Conservation (phyloP, 257 asterid species). For the Galeopsis tetrahit region DNA sequence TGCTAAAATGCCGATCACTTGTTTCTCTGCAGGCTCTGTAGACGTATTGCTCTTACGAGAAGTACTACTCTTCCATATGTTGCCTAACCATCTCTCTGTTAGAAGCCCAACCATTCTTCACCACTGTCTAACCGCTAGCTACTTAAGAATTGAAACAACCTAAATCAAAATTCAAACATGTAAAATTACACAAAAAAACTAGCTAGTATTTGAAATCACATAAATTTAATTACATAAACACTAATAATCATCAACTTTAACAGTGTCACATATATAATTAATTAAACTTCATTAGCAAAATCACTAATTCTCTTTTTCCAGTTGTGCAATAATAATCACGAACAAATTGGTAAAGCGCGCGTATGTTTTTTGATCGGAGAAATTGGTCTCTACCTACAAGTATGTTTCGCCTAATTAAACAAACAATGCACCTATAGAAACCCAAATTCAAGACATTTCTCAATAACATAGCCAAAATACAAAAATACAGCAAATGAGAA, state of each 20-base stretch:
- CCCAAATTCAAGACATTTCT: not conserved
- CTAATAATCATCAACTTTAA: not conserved
- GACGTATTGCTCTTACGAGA: constrained; percentile 45
- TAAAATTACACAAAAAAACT: not conserved
- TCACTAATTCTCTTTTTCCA: not conserved
- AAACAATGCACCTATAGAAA: no score
- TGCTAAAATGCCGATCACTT: constrained; percentile 55
- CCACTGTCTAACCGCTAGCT: constrained; percentile 11
- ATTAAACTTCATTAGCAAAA: no score
- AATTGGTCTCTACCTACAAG: no score
- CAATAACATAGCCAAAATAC: not conserved
- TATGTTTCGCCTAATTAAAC: no score
- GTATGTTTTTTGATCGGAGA: no score
- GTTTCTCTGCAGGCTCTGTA: constrained; percentile 43
- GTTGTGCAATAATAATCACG: no score
- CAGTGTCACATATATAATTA: not conserved
- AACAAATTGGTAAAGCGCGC: no score
- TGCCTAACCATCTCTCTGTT: constrained; percentile 53
- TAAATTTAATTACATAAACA: not conserved
- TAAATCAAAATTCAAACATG: constrained; percentile 26
- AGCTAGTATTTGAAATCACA: constrained; percentile 8
- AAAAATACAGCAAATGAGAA: constrained; percentile 23
- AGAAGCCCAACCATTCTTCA: constrained; percentile 48
- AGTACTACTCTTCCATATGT: constrained; percentile 47
- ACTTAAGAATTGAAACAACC: constrained; percentile 35